These are phyloP conservation scores for Globisporangium okanoganense DNA, from an alignment of 352 stramenopile species.

Conservation along the genomic window DNA sequence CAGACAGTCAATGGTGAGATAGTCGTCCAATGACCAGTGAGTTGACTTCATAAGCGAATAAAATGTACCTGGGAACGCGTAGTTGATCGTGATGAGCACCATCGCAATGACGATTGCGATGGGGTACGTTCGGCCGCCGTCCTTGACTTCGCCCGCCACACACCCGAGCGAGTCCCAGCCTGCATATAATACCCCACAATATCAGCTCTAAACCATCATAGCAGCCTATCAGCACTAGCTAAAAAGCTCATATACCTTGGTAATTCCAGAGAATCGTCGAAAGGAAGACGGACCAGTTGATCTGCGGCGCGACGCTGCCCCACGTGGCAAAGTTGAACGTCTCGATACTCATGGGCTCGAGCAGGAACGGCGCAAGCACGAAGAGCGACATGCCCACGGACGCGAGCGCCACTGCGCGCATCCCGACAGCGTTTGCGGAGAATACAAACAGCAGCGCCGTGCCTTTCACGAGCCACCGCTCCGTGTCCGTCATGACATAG, in stretches of 20 bases:
- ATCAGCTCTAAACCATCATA: not conserved
- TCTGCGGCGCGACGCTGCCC: conserved; percentile 57
- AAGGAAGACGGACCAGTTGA: conserved; percentile 85
- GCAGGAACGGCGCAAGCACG: conserved; percentile 72
- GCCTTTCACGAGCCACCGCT: conserved; percentile 75
- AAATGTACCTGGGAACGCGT: conserved; percentile 70
- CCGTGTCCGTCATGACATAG: conserved; percentile 40
- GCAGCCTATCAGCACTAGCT: not conserved
- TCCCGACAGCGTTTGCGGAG: conserved; percentile 61
- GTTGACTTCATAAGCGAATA: no score
- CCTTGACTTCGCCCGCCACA: conserved; percentile 82
- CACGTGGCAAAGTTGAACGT: conserved; percentile 73
- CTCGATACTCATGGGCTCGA: conserved; percentile 70
- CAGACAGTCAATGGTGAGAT: not conserved
- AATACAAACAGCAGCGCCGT: conserved; percentile 69
- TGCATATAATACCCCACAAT: conserved; percentile 9
- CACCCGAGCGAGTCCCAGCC: conserved; percentile 82
- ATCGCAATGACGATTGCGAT: conserved; percentile 82
- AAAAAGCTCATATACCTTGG: conserved; percentile 33
- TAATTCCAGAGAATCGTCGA: conserved; percentile 87
- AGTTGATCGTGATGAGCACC: conserved; percentile 82
- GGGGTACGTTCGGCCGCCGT: conserved; percentile 75
- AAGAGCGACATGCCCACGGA: conserved; percentile 83
- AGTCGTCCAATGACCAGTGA: not conserved
- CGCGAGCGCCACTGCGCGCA: conserved; percentile 68